Conservation (phyloP, 129 eudicot species). For the Chrysanthemum lavandulifolium region DNA sequence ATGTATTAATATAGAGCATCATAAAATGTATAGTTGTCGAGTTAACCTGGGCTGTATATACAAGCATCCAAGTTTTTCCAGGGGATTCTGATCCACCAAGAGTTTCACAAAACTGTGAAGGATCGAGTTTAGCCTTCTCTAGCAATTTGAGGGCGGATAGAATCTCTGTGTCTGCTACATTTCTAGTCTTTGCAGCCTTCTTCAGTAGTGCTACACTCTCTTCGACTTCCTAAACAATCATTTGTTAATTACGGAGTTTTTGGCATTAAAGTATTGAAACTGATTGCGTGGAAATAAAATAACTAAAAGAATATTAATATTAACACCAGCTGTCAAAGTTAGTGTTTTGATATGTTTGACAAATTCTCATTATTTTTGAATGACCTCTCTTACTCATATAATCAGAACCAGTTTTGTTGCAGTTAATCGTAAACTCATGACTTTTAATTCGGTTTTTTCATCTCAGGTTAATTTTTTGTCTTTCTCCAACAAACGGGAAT, state of each 20-base stretch:
- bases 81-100: slow-evolving; percentile 93
- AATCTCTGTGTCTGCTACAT: slow-evolving; percentile 58
- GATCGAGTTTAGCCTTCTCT: slow-evolving; percentile 89
- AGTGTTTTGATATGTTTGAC: too few species aligned
- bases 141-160: slow-evolving; percentile 59
- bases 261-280: slow-evolving; percentile 4
- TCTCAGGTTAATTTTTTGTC: too few species aligned
- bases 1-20: not conserved
- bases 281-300: not conserved
- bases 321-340: too few species aligned
- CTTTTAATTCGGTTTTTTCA: too few species aligned
- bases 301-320: not conserved
- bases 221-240: slow-evolving; percentile 58
- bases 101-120: slow-evolving; percentile 74
- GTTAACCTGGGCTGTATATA: slow-evolving; percentile 81
- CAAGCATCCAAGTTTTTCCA: slow-evolving; percentile 98
- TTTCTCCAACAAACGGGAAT: too few species aligned
- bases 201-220: slow-evolving; percentile 69
- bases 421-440: too few species aligned
- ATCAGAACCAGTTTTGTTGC: too few species aligned
- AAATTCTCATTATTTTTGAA: too few species aligned
- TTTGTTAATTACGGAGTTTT: too few species aligned
- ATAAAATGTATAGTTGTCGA: slow-evolving; percentile 1
- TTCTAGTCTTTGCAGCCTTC: slow-evolving; percentile 87
- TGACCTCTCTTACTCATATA: not conserved